Base-by-base conservation (phyloP, 2,329 filamentous ascomycete species). In the Diplocarpon mali region DNA sequence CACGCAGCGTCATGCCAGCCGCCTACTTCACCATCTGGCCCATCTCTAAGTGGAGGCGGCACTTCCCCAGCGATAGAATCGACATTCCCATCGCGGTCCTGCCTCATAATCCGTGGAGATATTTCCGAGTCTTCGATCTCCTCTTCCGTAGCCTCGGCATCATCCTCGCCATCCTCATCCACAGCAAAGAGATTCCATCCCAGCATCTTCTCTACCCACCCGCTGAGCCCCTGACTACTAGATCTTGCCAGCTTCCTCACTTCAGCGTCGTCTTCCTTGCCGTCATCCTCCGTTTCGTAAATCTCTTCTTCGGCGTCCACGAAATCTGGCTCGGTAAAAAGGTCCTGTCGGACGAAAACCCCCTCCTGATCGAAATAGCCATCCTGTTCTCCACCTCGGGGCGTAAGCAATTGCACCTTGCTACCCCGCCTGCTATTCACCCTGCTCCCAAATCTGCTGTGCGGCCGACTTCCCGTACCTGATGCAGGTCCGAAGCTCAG, bases 1-100 rank as follows among this genome's bases (percentile, higher is more conserved):
- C 79, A 84, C 13, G 77, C 77, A 20, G 78, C 79, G 61, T 83
- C 80, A 46, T 75, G 70, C 79, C 78, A 83, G 8, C 72, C 72
- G 13, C 75, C 76, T 35, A 75, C 71, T 41, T 80, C 70, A 8
- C 68, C 65, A 35, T 69, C 69, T 40, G 66, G 65, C 7, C 68
- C 65, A 35, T 69, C 69, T 40, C 66, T 65, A 9, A 68, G 65
- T 28, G 58, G 73, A 58, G 68, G 67, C 32, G 78, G 64, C 9
- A 62, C 62, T 39, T 73, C 70, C 38, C 70, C 66, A 0, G 66
- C 59, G 66, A 62, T 39, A 20, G 55, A 43, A 24, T 61, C 57
- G 15, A 45, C 49, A 24, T 49, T 37, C 7, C 49, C 47, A 24
- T 57, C 50, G 20, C 58, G 38, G 38, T 38, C 50, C 30, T 41